A percentile compares a stretch with the other conserved stretches of the same genome.
Evolutionary conservation across 1,284 basidiomycete genomes (phyloP).

Genomic region (Cutaneotrichosporon daszewskae): DNA sequence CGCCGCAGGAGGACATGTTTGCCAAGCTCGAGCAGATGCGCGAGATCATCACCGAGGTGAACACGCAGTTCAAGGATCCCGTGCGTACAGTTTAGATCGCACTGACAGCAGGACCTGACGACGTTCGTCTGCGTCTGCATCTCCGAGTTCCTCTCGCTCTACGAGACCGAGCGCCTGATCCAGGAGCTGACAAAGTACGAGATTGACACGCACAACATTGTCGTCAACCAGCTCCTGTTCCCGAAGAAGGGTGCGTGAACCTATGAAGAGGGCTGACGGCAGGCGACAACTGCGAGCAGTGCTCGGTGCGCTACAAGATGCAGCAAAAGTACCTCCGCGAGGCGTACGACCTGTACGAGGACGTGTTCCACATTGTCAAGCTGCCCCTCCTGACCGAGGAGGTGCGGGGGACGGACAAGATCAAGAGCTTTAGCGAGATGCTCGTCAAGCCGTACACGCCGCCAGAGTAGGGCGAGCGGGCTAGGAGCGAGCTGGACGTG

Average conservation of each 20-base stretch:
- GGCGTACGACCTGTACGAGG: conserved; percentile 91
- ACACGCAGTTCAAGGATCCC: conserved; percentile 98
- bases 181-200: conserved; percentile 94
- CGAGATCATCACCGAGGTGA: conserved; percentile 94
- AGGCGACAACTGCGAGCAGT: conserved; percentile 93
- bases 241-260: conserved; percentile 69
- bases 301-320: conserved; percentile 90
- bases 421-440: conserved; percentile 71
- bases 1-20: conserved; percentile 89
- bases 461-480: conserved; percentile 21
- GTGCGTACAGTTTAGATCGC: conserved; percentile 51
- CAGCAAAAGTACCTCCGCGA: conserved; percentile 93
- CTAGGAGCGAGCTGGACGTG: too few relatives aligned
- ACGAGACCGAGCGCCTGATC: conserved; percentile 95
- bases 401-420: conserved; percentile 87
- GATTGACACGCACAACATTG: conserved; percentile 98
- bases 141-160: conserved; percentile 94
- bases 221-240: conserved; percentile 95
- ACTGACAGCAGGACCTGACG: conserved; percentile 72
- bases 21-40: conserved; percentile 97
- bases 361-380: conserved; percentile 92
- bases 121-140: conserved; percentile 98
- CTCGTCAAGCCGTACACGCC: conserved; percentile 24
- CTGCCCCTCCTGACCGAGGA: conserved; percentile 94
- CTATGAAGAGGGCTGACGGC: background rate